Evolutionary conservation across 1,139 yeast species (phyloP).

Genomic region (Zygotorulaspora mrakii): DNA sequence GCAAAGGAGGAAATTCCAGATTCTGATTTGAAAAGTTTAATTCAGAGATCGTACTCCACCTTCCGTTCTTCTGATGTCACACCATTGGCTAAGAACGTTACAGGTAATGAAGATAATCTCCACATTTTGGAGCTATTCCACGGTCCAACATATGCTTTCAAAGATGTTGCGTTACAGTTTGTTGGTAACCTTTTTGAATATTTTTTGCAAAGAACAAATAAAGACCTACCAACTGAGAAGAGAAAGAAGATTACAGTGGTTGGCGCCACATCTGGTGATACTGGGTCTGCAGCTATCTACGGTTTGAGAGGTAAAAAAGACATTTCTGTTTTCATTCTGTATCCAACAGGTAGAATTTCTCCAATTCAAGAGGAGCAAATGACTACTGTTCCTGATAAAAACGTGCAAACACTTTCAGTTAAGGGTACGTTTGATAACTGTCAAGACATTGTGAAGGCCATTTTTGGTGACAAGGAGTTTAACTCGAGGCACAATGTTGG

Average conservation of each 20-base stretch:
- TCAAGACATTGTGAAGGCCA: constrained; percentile 90
- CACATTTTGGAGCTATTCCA: constrained; percentile 90
- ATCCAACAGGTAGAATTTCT: constrained; percentile 96
- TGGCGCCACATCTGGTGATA: constrained; percentile 98
- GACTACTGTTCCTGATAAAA: constrained; percentile 94
- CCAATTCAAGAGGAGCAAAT: constrained; percentile 98
- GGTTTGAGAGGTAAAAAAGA: constrained; percentile 96
- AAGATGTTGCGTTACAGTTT: constrained; percentile 96
- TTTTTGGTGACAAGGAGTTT: constrained; percentile 85
- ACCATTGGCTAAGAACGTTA: constrained; percentile 63
- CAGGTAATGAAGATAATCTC: constrained; percentile 53
- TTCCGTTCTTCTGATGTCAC: constrained; percentile 85
- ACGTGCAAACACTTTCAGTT: constrained; percentile 91
- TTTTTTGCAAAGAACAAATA: constrained; percentile 75
- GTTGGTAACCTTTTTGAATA: constrained; percentile 95
- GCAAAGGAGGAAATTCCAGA: constrained; percentile 65
- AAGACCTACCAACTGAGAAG: constrained; percentile 53
- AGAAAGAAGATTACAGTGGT: constrained; percentile 89
- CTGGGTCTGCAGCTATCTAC: constrained; percentile 98
- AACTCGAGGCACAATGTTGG: constrained; percentile 89
- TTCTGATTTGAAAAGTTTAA: constrained; percentile 58
- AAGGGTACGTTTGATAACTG: constrained; percentile 97
- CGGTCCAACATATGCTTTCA: constrained; percentile 98
- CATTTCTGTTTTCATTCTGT: constrained; percentile 89
- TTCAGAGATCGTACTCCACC: constrained; percentile 75